A percentile compares a stretch with the other conserved stretches of the same genome.
phyloP scores from a whole-genome alignment of 2,329 filamentous ascomycete species.

The Nannizziopsis arthrosporioides region DNA sequence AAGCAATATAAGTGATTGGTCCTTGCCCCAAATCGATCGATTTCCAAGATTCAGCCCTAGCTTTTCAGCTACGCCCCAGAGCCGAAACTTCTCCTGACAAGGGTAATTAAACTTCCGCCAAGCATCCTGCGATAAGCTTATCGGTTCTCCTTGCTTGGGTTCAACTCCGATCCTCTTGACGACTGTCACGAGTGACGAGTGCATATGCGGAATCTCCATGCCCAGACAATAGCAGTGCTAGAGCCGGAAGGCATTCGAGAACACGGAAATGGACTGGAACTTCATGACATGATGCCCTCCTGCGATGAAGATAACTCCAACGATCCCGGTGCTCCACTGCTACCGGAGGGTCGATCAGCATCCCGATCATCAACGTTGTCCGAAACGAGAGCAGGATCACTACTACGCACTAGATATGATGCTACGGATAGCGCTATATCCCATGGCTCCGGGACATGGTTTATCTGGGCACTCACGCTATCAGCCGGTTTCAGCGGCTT shows the following conservation, averaged over 20 bases:
- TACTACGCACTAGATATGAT: not conserved
- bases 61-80: too few species aligned
- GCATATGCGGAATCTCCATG: not conserved
- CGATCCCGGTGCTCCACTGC: conserved; percentile 24
- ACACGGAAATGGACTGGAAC: not conserved
- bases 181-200: not conserved
- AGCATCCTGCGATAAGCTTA: not conserved
- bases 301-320: conserved; percentile 6
- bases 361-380: not conserved
- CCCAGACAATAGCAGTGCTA: not conserved
- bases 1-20: too few species aligned
- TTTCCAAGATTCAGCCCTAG: too few species aligned
- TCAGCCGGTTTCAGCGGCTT: conserved; percentile 48
- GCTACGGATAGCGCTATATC: not conserved
- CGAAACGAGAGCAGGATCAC: not conserved
- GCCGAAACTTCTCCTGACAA: too few species aligned
- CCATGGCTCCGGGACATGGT: conserved; percentile 20
- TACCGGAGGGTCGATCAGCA: conserved; percentile 16
- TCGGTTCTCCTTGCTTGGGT: not conserved
- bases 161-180: not conserved
- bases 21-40: too few species aligned
- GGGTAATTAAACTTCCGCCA: too few species aligned
- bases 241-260: not conserved
- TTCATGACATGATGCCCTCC: not conserved
- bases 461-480: conserved; percentile 46